These are phyloP conservation scores for Stereocaulon alpinum DNA, from an alignment of 495 filamentous ascomycete genomes.

Conservation along the genomic window DNA sequence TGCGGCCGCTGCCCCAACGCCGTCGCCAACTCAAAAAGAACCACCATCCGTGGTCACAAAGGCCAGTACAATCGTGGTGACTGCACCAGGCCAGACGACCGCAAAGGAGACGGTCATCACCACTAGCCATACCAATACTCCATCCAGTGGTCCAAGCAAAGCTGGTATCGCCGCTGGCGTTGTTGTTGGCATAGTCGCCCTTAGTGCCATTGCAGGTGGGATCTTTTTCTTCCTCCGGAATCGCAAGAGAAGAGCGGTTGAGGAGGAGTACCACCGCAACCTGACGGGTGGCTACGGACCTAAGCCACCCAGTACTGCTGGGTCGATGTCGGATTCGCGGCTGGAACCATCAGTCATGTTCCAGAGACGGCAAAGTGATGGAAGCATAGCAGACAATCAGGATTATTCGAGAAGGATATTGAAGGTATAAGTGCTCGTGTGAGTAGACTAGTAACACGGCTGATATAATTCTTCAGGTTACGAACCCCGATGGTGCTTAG, in stretches of 20 bases:
- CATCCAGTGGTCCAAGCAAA: conserved; percentile 40
- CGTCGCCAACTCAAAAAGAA: conserved; percentile 10
- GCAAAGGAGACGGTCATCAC: conserved; percentile 16
- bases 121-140: conserved; percentile 7
- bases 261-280: conserved; percentile 71
- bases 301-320: conserved; percentile 54
- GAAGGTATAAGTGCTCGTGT: conserved; percentile 50
- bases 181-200: conserved; percentile 69
- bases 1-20: neutral
- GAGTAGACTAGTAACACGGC: neutral
- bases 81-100: conserved; percentile 25
- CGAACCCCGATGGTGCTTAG: conserved; percentile 35
- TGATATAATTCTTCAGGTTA: conserved; percentile 29
- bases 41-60: conserved; percentile 24
- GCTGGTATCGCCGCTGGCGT: conserved; percentile 81
- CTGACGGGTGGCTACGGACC: conserved; percentile 47
- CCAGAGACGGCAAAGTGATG: conserved; percentile 82
- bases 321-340: conserved; percentile 66
- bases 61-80: conserved; percentile 33
- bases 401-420: conserved; percentile 95
- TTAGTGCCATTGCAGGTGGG: conserved; percentile 55
- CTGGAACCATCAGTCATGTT: conserved; percentile 80
- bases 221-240: conserved; percentile 67
- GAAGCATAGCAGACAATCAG: conserved; percentile 95
- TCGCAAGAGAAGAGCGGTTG: conserved; percentile 59